A percentile compares a stretch with the other conserved stretches of the same genome.
Evolutionary conservation across 2,329 filamentous ascomycete genomes (phyloP).

Genomic region (Neopestalotiopsis sp.): DNA sequence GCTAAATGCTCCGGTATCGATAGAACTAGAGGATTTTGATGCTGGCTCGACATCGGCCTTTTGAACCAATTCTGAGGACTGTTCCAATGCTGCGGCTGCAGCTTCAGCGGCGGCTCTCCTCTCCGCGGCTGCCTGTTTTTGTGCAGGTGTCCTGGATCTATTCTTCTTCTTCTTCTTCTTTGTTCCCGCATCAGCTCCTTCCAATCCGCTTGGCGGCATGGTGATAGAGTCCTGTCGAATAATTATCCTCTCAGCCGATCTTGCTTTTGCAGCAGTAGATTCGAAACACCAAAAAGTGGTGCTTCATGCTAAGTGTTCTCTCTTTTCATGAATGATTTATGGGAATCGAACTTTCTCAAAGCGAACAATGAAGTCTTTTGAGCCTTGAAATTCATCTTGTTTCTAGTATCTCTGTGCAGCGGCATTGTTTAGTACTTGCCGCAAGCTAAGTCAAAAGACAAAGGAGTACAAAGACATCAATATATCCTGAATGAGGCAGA

Average conservation of each 20-base stretch:
- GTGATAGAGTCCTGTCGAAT: background rate
- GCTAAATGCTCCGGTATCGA: background rate
- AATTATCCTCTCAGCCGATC: background rate
- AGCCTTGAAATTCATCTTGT: background rate
- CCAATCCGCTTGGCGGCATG: background rate
- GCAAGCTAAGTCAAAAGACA: background rate
- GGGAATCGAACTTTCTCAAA: background rate
- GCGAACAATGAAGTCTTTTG: background rate
- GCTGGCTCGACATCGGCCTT: background rate
- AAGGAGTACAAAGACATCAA: background rate
- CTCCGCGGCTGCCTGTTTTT: background rate
- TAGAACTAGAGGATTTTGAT: background rate
- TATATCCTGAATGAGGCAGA: too few species aligned
- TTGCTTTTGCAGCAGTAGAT: background rate
- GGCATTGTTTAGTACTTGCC: background rate
- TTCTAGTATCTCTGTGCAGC: background rate
- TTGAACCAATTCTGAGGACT: background rate
- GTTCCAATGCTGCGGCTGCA: background rate
- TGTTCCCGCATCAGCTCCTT: background rate
- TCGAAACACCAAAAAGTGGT: background rate
- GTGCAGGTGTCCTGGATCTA: background rate
- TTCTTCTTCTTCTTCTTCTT: background rate
- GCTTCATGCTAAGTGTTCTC: too few species aligned
- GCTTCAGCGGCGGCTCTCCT: background rate
- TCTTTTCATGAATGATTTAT: background rate